phyloP scores from a whole-genome alignment of 495 filamentous ascomycete species.

The Talaromyces liani region DNA sequence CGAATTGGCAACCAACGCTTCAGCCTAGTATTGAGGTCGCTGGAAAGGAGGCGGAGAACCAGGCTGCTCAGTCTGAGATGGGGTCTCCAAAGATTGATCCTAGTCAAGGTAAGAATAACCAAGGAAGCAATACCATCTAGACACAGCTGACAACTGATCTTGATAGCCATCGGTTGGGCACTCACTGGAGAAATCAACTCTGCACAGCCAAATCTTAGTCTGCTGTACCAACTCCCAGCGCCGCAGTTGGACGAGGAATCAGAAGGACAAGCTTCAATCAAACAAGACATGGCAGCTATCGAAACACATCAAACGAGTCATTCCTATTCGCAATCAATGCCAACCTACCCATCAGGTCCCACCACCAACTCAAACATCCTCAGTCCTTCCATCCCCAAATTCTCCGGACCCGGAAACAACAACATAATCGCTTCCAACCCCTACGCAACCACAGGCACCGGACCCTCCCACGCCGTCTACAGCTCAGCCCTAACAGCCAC shows the following conservation, averaged over 20 bases:
- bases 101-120: conserved; percentile 38
- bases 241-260: conserved; percentile 15
- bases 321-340: background rate
- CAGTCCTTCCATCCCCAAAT: background rate
- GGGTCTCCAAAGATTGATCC: conserved; percentile 40
- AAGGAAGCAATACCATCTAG: too few species aligned
- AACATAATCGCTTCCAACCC: background rate
- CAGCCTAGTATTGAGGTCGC: conserved; percentile 19
- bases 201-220: conserved; percentile 67
- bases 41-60: conserved; percentile 18
- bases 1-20: conserved; percentile 29
- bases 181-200: conserved; percentile 77
- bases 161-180: conserved; percentile 64
- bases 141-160: conserved; percentile 17
- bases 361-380: background rate
- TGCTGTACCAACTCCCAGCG: conserved; percentile 56
- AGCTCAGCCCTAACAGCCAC: background rate
- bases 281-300: background rate
- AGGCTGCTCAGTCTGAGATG: conserved; percentile 17
- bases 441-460: conserved; percentile 8
- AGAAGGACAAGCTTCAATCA: background rate
- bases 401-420: background rate
- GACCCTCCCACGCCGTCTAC: background rate
- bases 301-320: background rate
- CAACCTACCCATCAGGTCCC: background rate